Conservation (phyloP, 192 early-diverging fungal species). For the Thoreauomyces humboldtii region DNA sequence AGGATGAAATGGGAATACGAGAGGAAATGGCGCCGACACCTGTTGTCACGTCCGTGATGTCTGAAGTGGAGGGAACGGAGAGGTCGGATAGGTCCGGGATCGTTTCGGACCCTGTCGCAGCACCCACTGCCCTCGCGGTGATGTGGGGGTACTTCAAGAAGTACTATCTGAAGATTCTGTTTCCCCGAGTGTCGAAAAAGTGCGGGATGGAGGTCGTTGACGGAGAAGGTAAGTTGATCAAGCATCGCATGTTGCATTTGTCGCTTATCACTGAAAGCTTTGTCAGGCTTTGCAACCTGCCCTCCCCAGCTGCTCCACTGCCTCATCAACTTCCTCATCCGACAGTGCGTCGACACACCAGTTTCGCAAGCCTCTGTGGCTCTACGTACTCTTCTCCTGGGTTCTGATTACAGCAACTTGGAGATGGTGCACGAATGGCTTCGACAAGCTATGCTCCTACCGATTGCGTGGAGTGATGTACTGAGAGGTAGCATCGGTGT, state of each 20-base stretch:
- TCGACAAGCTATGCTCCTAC: conserved; percentile 66
- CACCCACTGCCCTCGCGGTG: conserved; percentile 44
- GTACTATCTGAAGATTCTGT: conserved; percentile 66
- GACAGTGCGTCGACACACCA: conserved; percentile 54
- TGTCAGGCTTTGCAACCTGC: conserved; percentile 62
- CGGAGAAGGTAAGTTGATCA: conserved; percentile 45
- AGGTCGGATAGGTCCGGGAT: neutral
- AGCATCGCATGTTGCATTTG: no score
- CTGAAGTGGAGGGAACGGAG: neutral
- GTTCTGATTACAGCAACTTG: conserved; percentile 49
- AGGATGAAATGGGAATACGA: neutral
- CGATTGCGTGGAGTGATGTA: conserved; percentile 64
- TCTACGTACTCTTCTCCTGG: conserved; percentile 19
- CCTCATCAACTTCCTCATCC: conserved; percentile 66
- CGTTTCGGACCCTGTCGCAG: neutral
- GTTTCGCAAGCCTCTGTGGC: neutral
- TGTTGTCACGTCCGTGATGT: neutral
- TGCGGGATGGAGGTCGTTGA: conserved; percentile 44
- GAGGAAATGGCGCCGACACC: neutral
- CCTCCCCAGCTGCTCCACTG: conserved; percentile 65
- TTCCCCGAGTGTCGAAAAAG: conserved; percentile 59
- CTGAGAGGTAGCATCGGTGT: conserved; percentile 63
- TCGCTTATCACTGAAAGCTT: neutral
- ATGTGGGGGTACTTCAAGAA: conserved; percentile 73
- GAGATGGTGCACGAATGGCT: conserved; percentile 79